Percentiles rank a stretch among this genome's conserved stretches.
These are phyloP conservation scores for Haplosporangium gracile DNA, from an alignment of 192 early-diverging fungal species.

Conservation along the genomic window DNA sequence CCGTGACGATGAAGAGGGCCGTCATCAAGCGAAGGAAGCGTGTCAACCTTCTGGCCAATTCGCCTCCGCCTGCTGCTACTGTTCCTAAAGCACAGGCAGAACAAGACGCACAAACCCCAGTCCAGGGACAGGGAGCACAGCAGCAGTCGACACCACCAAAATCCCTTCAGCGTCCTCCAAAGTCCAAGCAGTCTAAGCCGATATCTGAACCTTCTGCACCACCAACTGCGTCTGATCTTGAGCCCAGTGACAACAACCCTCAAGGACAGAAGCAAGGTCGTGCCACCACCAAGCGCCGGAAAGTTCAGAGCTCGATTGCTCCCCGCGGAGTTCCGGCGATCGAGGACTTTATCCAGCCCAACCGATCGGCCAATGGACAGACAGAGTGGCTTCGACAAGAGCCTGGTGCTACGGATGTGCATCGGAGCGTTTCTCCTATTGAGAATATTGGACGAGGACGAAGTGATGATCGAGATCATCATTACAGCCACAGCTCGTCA, in stretches of 20 bases:
- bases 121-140: conserved; percentile 10
- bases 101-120: conserved; percentile 1
- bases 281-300: conserved; percentile 31
- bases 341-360: conserved; percentile 66
- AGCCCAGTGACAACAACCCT: neutral
- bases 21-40: conserved; percentile 84
- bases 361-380: conserved; percentile 54
- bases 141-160: conserved; percentile 1
- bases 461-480: neutral
- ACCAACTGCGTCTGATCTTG: conserved; percentile 20
- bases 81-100: conserved; percentile 8
- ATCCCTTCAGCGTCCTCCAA: neutral
- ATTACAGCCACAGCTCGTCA: conserved; percentile 16
- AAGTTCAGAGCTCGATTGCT: conserved; percentile 9
- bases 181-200: conserved; percentile 2
- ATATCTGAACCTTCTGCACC: neutral
- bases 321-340: conserved; percentile 57
- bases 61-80: conserved; percentile 37
- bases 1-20: conserved; percentile 81
- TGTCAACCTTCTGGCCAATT: conserved; percentile 57
- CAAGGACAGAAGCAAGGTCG: conserved; percentile 17
- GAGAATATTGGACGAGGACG: conserved; percentile 32
- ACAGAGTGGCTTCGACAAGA: conserved; percentile 36
- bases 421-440: conserved; percentile 40
- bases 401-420: neutral